Evolutionary conservation across 129 eudicot species (phyloP), one percentile per base, ranked within the genome.

Genomic region (Silybum marianum): DNA sequence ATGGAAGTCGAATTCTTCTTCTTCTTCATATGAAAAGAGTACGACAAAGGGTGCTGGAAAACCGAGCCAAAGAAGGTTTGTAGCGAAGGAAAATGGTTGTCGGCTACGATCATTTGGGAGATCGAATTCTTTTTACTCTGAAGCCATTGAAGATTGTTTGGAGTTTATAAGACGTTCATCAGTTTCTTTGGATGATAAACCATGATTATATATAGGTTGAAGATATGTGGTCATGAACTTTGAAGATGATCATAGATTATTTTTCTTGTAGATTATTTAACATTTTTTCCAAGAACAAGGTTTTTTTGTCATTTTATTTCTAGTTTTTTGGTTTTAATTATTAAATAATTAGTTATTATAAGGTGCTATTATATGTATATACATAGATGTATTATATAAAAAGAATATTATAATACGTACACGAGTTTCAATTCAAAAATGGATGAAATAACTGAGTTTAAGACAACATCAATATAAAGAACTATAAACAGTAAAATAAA

Each of bases 131-230:
- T 95, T 95, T 76, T 95, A 93, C 69, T 87, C 97, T 0, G 98
- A 95, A 88, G 98, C 98, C 58, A 95, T 95, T 79, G 97, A 94
- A 4, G 98, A 95, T 87, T 95, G 98, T 66, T 88, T 95, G 94
- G 98, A 94, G 88, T 94, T 94, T 19, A 94, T 94, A 78, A 92
- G 86, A 78, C 84, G 98, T 19, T 81, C 92, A 6, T 95, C 97
- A 3, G 86, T 90, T 63, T 90, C 96, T 28, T 71, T 74, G 46
- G 91, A 89, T 67, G 96, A 94, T 30, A 80, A 85, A 71, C 82
- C 86, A 24, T 73, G 62, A 72, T 71, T 10, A 83, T 70, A 77
- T 10, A 83, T 70, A 77, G 13, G 73, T 40, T 76, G 26, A 76
- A 23, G 28, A 82, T 48, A 76, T 70, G 65, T 72, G 72, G 79